These are phyloP conservation scores for Houttuynia cordata DNA, from an alignment of 164 flowering plant species.

Conservation along the genomic window DNA sequence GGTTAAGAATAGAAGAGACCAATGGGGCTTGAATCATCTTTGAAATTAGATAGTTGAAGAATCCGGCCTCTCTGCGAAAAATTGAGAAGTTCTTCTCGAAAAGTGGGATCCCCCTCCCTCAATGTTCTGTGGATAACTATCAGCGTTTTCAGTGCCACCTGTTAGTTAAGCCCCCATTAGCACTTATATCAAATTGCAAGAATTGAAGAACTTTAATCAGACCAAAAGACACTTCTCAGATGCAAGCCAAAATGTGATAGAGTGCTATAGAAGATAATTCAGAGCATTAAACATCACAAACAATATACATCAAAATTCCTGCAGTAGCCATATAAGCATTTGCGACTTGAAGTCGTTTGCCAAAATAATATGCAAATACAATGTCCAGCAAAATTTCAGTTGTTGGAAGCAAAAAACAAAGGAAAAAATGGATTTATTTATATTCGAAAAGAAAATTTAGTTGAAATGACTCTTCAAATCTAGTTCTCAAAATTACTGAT, in stretches of 20 bases:
- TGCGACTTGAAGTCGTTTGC: no score
- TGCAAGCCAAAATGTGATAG: background rate
- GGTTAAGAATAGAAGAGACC: constrained; percentile 24
- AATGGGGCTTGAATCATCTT: constrained; percentile 94
- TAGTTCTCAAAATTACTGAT: no score
- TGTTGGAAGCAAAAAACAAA: no score
- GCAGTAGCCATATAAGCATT: no score
- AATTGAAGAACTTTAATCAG: background rate
- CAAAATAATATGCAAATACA: no score
- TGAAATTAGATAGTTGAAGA: constrained; percentile 88
- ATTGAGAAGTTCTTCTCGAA: constrained; percentile 80
- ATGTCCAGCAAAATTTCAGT: no score
- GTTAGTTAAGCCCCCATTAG: constrained; percentile 2
- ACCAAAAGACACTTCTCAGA: background rate
- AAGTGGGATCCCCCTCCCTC: constrained; percentile 96
- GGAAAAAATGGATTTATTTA: no score
- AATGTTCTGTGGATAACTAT: constrained; percentile 80
- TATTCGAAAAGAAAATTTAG: no score
- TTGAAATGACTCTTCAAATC: no score
- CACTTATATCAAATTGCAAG: background rate
- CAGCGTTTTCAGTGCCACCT: constrained; percentile 92
- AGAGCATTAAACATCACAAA: no score
- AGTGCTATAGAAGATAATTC: no score
- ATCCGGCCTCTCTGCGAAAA: constrained; percentile 71
- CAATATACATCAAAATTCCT: no score